A percentile compares a stretch with the other conserved stretches of the same genome.
Evolutionary conservation across 192 early-diverging fungal genomes (phyloP).

Genomic region (Coemansia sp.): DNA sequence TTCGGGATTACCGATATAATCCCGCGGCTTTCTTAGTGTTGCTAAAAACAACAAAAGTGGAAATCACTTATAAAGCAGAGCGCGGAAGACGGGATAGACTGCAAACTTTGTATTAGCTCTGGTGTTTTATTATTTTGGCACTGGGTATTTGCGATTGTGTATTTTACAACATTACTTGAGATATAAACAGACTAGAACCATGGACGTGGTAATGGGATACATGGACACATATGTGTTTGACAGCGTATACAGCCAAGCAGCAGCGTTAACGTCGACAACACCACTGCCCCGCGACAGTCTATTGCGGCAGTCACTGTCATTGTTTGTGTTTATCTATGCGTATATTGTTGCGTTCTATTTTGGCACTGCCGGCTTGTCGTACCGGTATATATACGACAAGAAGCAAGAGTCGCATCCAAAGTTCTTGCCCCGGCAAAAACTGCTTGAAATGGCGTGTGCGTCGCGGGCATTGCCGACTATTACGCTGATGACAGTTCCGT

Average conservation of each 20-base stretch:
- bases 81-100: too few species aligned
- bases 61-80: too few species aligned
- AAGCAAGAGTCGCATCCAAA: conserved; percentile 90
- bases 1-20: too few species aligned
- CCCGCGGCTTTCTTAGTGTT: too few species aligned
- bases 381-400: conserved; percentile 85
- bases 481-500: conserved; percentile 81
- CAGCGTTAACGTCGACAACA: conserved; percentile 41
- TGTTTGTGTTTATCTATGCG: conserved; percentile 69
- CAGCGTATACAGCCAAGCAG: conserved; percentile 58
- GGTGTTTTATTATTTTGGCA: background rate
- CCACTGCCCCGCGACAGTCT: conserved; percentile 62
- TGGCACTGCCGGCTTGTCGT: conserved; percentile 70
- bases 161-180: background rate
- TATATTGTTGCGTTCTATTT: conserved; percentile 84
- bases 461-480: conserved; percentile 78
- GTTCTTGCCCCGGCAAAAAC: conserved; percentile 84
- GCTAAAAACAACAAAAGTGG: too few species aligned
- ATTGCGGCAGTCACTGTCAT: conserved; percentile 70
- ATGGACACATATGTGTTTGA: conserved; percentile 68
- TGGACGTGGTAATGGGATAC: conserved; percentile 67
- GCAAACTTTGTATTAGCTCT: background rate
- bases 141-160: background rate
- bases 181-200: conserved; percentile 15
- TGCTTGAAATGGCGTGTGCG: conserved; percentile 81